Conservation (phyloP, 1,284 basidiomycete genomes). For the Cutaneotrichosporon dermatis region DNA sequence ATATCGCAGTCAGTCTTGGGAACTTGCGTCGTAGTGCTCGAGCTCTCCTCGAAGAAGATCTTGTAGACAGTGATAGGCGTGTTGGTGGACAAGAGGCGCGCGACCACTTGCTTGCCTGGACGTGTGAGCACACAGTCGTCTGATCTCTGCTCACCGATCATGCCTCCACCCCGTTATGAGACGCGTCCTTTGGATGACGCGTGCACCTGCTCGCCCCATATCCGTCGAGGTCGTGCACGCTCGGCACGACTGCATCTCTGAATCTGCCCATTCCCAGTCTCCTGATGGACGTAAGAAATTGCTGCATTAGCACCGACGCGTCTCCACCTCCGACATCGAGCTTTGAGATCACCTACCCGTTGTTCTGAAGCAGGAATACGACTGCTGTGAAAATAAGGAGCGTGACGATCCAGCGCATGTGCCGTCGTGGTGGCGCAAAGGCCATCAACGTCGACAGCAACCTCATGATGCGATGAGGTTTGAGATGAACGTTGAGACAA, state of each 20-base stretch:
- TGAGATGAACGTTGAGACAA: no score
- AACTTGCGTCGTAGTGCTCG: slow-evolving; percentile 11
- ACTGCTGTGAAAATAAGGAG: neutral
- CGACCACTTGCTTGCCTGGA: slow-evolving; percentile 26
- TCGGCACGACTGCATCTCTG: neutral
- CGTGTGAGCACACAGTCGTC: neutral
- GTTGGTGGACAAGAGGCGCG: slow-evolving; percentile 14
- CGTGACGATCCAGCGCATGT: neutral
- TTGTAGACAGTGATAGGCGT: slow-evolving; percentile 21
- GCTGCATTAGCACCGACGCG: neutral
- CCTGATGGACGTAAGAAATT: neutral
- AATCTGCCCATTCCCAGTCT: neutral
- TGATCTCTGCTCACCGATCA: slow-evolving; percentile 7
- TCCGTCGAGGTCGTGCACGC: neutral
- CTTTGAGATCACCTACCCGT: neutral
- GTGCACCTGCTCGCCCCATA: neutral
- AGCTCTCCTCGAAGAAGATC: slow-evolving; percentile 26
- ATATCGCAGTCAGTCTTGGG: slow-evolving; percentile 14
- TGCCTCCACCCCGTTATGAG: slow-evolving; percentile 14
- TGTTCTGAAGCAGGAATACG: neutral
- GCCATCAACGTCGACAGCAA: neutral
- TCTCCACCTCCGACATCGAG: no score
- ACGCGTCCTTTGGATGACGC: neutral
- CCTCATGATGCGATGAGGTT: neutral
- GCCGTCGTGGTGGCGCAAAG: neutral